These are phyloP conservation scores for Gymnopilus junonius DNA, from an alignment of 768 basidiomycete species.

Conservation along the genomic window DNA sequence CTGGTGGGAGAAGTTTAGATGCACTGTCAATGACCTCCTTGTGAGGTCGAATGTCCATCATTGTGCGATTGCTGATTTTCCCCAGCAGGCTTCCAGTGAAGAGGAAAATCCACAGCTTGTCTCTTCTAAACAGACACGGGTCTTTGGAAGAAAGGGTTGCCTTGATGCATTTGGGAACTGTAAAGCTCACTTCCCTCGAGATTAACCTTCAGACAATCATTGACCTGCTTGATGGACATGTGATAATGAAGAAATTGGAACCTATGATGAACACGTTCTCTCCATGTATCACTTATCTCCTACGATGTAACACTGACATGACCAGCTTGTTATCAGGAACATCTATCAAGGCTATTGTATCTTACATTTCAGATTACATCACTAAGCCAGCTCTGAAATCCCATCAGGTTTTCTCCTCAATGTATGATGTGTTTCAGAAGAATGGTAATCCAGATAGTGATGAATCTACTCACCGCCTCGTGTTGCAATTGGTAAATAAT, in stretches of 20 bases:
- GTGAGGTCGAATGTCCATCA: slow-evolving; percentile 32
- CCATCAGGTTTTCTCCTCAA: slow-evolving; percentile 38
- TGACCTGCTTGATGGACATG: slow-evolving; percentile 30
- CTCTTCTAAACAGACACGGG: background rate
- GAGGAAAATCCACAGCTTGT: background rate
- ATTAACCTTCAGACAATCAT: slow-evolving; percentile 23
- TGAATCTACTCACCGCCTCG: slow-evolving; percentile 14
- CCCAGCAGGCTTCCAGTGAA: background rate
- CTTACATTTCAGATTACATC: slow-evolving; percentile 48
- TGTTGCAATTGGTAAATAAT: slow-evolving; percentile 41
- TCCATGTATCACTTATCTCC: slow-evolving; percentile 32
- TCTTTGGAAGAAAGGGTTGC: slow-evolving; percentile 22
- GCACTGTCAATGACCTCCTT: slow-evolving; percentile 33
- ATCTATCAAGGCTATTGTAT: slow-evolving; percentile 38
- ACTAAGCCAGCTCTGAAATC: slow-evolving; percentile 45
- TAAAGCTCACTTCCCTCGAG: slow-evolving; percentile 38
- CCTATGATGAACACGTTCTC: slow-evolving; percentile 40
- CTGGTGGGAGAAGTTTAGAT: slow-evolving; percentile 22
- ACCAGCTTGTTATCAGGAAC: slow-evolving; percentile 43
- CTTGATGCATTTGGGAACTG: slow-evolving; percentile 35
- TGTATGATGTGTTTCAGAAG: slow-evolving; percentile 28
- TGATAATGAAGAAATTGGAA: slow-evolving; percentile 38
- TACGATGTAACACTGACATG: slow-evolving; percentile 44
- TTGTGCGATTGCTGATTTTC: slow-evolving; percentile 14
- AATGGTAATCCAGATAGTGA: slow-evolving; percentile 26